Conservation (phyloP, 164 flowering plant species). For the Liquidambar formosana region DNA sequence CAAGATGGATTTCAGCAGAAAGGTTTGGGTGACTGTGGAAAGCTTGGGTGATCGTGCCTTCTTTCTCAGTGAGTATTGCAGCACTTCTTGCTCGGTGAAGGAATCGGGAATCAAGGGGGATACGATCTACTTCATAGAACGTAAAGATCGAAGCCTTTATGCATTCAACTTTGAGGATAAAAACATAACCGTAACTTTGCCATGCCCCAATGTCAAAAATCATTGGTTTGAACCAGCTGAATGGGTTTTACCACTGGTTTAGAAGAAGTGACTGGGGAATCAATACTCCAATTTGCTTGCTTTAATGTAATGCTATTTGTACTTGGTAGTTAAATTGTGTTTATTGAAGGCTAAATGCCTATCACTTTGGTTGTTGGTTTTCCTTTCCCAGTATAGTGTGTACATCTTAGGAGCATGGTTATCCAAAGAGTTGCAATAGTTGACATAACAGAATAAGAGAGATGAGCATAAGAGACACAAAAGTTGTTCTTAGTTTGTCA, state of each 20-base stretch:
- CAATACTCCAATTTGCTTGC: neutral
- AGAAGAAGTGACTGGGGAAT: neutral
- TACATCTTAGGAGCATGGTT: too few relatives aligned
- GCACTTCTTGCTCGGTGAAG: neutral
- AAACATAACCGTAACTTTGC: neutral
- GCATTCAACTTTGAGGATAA: neutral
- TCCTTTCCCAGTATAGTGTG: too few relatives aligned
- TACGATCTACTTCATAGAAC: neutral
- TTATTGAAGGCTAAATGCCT: too few relatives aligned
- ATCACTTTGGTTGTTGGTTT: too few relatives aligned
- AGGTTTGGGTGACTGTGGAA: neutral
- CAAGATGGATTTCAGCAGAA: neutral
- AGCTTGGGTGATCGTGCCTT: constrained; percentile 9
- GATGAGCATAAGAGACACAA: too few relatives aligned
- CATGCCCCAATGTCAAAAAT: neutral
- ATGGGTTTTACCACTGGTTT: neutral
- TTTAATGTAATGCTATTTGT: too few relatives aligned
- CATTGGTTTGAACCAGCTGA: neutral
- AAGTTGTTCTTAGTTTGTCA: too few relatives aligned
- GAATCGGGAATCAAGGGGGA: neutral
- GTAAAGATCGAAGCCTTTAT: neutral
- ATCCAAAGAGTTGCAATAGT: too few relatives aligned
- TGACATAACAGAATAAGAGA: too few relatives aligned
- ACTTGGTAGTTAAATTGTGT: too few relatives aligned
- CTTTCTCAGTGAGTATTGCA: too few relatives aligned